Base-by-base conservation (phyloP, 2,329 filamentous ascomycete genomes). In the Clathrospora elynae region DNA sequence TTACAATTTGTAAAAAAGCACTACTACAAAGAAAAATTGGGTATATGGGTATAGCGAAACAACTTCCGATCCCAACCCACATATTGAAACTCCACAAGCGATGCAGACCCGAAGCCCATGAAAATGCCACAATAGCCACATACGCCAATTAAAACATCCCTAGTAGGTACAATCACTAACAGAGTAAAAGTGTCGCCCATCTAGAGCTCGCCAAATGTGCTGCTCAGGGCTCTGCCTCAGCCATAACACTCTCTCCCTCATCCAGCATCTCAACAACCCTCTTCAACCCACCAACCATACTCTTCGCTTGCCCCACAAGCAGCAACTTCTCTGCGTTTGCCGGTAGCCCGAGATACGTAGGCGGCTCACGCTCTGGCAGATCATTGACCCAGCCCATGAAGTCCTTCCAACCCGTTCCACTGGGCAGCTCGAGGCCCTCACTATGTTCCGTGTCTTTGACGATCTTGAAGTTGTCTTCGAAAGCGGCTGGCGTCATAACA, bases 301-400 rank as follows among this genome's bases (percentile, higher is more conserved):
- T 88, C 64, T 83, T 82, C 29, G 92, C 95, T 62, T 96, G 84
- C 2, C 89, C 91, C 10, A 96, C 88, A 20, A 99, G 79, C 59
- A 99, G 72, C 66, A 99, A 69, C 74, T 97, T 99, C 83, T 99
- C 93, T 13, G 93, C 93, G 68, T 99, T 96, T 18, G 90, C 89
- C 23, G 93, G 93, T 56, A 99, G 73, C 14, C 93, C 95, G 11
- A 99, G 78, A 67, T 96, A 99, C 1, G 90, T 96, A 4, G 93
- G 93, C 18, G 95, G 95, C 71, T 99, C 93, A 61, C 93, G 84
- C 78, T 99, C 93, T 0, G 93, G 93, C 49, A 99, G 77, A 48
- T 83, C 83, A 61, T 95, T 88, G 49, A 99, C 89, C 95, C 95
- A 99, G 24, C 80, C 79, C 71, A 87, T 85, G 68, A 97, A 97